Conservation (phyloP, 345 rosid genomes). For the Atalantia buxifolia region DNA sequence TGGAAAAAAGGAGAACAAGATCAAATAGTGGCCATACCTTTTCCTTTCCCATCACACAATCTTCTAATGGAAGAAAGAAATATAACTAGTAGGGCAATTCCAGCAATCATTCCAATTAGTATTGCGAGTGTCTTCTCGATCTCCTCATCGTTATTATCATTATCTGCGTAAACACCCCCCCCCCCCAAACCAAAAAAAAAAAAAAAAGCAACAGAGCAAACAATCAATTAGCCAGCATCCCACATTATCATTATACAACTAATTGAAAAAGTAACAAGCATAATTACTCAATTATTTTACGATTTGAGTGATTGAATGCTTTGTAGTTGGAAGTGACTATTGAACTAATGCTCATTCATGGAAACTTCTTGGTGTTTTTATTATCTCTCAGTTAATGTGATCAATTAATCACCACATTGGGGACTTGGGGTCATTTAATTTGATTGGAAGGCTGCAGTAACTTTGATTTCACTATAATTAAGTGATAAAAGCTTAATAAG, state of each 20-base stretch:
- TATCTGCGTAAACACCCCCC: constrained; percentile 11
- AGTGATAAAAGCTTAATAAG: not conserved
- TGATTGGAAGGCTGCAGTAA: not conserved
- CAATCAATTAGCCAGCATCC: not conserved
- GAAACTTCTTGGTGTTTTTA: not conserved
- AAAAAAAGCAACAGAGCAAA: not conserved
- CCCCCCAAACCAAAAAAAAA: too few species aligned
- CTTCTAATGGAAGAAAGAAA: constrained; percentile 67
- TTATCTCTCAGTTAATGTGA: not conserved
- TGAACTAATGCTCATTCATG: not conserved
- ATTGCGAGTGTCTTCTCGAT: constrained; percentile 91
- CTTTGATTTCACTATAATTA: not conserved
- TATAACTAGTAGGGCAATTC: constrained; percentile 70
- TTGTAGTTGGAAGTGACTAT: not conserved
- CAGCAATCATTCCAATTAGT: constrained; percentile 80
- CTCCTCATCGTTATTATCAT: constrained; percentile 53
- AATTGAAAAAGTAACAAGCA: not conserved
- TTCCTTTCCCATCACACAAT: constrained; percentile 53
- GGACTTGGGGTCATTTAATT: not conserved
- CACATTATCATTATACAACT: not conserved
- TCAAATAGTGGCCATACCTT: constrained; percentile 34
- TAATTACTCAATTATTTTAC: not conserved
- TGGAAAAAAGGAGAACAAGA: not conserved
- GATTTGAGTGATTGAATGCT: not conserved
- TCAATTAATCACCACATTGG: not conserved